Percentiles rank a stretch among this genome's conserved stretches.
phyloP scores from a whole-genome alignment of 768 basidiomycete genomes.

The Rhodotorula paludigena region DNA sequence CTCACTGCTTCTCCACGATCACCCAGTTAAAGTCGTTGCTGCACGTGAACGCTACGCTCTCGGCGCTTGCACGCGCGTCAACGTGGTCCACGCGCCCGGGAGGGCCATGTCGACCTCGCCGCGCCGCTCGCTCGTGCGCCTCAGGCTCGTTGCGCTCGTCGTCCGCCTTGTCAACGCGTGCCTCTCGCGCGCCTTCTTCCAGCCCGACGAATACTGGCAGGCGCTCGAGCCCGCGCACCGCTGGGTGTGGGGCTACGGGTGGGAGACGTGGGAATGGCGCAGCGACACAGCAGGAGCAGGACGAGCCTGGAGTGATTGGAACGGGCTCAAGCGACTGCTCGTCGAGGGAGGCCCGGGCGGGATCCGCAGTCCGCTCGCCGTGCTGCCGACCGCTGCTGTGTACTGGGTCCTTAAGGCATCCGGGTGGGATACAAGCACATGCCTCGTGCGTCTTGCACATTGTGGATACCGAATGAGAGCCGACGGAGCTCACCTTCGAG shows the following conservation, averaged over 20 bases:
- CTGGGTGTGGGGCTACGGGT: conserved; percentile 83
- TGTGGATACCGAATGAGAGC: conserved; percentile 8
- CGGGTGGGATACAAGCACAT: conserved; percentile 55
- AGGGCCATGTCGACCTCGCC: neutral
- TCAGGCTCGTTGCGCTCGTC: conserved; percentile 37
- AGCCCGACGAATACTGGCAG: conserved; percentile 96
- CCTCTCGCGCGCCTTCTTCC: conserved; percentile 77
- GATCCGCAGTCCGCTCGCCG: conserved; percentile 40
- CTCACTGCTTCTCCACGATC: too few species aligned
- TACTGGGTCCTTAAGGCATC: conserved; percentile 65
- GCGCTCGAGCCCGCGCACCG: conserved; percentile 86
- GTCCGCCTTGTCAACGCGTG: conserved; percentile 53
- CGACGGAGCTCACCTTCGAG: neutral
- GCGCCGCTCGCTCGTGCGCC: neutral
- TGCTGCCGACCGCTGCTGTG: conserved; percentile 54
- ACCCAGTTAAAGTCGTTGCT: too few species aligned
- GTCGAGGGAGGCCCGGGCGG: conserved; percentile 12
- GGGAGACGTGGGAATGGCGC: conserved; percentile 93
- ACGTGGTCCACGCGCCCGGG: too few species aligned
- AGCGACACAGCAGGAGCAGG: too few species aligned
- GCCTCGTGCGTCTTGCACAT: conserved; percentile 58
- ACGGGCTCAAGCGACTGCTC: conserved; percentile 30
- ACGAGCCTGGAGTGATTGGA: neutral
- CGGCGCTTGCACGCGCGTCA: too few species aligned
- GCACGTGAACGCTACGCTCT: too few species aligned